Conservation (phyloP, 495 filamentous ascomycete genomes). For the Aspergillus egyptiacus region DNA sequence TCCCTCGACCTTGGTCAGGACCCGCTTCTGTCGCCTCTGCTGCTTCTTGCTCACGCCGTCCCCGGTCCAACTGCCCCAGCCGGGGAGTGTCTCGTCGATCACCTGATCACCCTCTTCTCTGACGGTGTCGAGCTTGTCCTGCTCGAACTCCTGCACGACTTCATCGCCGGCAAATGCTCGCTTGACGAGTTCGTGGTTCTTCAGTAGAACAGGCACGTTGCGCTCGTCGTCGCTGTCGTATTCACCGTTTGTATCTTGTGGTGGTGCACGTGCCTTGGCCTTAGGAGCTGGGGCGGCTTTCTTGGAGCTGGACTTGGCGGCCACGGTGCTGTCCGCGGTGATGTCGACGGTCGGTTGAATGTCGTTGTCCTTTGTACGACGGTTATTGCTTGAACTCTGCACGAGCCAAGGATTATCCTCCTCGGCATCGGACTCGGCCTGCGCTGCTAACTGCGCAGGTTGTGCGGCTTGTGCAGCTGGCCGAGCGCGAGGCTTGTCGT, state of each 20-base stretch:
- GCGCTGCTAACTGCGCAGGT: too few species aligned
- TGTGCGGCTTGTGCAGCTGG: constrained; percentile 17
- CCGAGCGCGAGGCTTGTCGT: constrained; percentile 18
- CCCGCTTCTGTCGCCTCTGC: constrained; percentile 55
- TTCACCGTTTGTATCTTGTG: constrained; percentile 25
- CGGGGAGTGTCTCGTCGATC: constrained; percentile 77
- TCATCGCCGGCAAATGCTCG: constrained; percentile 86
- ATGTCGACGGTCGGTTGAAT: constrained; percentile 38
- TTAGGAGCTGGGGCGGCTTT: constrained; percentile 22
- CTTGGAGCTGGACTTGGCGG: constrained; percentile 15
- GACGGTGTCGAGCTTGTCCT: constrained; percentile 68
- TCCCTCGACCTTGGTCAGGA: constrained; percentile 68
- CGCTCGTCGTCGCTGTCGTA: constrained; percentile 51
- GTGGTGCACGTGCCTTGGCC: constrained; percentile 12
- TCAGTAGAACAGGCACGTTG: constrained; percentile 58
- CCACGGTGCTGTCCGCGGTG: constrained; percentile 26
- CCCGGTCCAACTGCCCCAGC: constrained; percentile 90
- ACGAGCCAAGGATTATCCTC: constrained; percentile 49
- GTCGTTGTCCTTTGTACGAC: constrained; percentile 27
- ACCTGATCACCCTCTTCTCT: constrained; percentile 81
- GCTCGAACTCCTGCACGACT: constrained; percentile 73
- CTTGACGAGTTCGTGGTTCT: constrained; percentile 76
- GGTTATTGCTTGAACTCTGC: constrained; percentile 36
- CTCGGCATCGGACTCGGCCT: constrained; percentile 19
- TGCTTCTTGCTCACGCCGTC: constrained; percentile 64